These are phyloP conservation scores for Talaromyces funiculosus DNA, from an alignment of 2,329 filamentous ascomycete species.

Conservation along the genomic window DNA sequence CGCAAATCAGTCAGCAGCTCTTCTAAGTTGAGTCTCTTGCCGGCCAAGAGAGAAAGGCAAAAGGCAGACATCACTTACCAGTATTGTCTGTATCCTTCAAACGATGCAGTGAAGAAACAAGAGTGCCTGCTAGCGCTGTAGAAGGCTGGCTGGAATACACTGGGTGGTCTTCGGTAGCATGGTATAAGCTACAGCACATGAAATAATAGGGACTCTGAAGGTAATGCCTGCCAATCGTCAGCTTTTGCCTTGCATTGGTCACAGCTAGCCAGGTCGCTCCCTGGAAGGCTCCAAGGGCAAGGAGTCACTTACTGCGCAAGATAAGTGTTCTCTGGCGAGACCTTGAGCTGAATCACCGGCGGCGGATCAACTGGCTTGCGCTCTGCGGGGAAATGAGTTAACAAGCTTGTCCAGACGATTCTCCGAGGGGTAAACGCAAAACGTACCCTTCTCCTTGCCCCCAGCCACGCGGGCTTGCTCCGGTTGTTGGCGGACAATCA, in stretches of 20 bases:
- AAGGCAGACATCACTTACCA: constrained; percentile 32
- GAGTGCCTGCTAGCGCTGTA: constrained; percentile 62
- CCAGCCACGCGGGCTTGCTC: constrained; percentile 61
- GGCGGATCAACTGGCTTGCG: constrained; percentile 82
- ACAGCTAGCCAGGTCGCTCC: constrained; percentile 14
- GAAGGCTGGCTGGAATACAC: constrained; percentile 38
- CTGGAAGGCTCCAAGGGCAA: constrained; percentile 17
- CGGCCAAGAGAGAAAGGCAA: background rate
- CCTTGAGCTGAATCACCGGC: constrained; percentile 69
- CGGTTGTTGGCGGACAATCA: constrained; percentile 62
- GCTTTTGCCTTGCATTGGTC: background rate
- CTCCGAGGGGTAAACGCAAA: background rate
- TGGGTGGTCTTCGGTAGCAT: constrained; percentile 43
- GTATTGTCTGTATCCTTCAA: constrained; percentile 71
- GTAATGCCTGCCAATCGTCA: constrained; percentile 45
- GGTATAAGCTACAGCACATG: constrained; percentile 53
- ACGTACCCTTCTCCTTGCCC: constrained; percentile 67
- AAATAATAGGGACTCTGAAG: constrained; percentile 62
- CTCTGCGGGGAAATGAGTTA: constrained; percentile 43
- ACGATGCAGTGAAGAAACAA: constrained; percentile 75
- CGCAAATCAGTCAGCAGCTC: constrained; percentile 10
- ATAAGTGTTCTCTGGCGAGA: constrained; percentile 43
- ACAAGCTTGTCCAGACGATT: background rate
- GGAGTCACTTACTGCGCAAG: constrained; percentile 53
- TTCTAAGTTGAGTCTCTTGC: constrained; percentile 2